Evolutionary conservation across 192 early-diverging fungal species (phyloP).

Genomic region (Coemansia sp.): DNA sequence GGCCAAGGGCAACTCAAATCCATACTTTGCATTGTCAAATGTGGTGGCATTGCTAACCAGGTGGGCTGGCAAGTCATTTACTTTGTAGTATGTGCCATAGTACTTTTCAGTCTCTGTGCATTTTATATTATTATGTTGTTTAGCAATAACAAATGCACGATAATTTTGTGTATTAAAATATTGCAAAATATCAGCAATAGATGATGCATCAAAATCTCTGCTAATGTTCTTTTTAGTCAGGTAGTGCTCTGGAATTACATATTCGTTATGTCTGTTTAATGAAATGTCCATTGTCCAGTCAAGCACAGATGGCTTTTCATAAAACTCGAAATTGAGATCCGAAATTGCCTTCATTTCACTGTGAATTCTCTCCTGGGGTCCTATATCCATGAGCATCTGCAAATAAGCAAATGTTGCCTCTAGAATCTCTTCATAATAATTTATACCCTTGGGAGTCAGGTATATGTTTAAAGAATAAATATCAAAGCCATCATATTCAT

Average conservation of each 20-base stretch:
- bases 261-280: neutral
- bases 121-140: neutral
- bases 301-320: neutral
- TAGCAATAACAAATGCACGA: neutral
- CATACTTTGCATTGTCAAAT: neutral
- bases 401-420: constrained; percentile 26
- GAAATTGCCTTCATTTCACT: neutral
- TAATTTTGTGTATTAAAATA: neutral
- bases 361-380: constrained; percentile 19
- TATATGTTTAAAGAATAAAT: neutral
- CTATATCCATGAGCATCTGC: constrained; percentile 13
- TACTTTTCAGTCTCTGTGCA: neutral
- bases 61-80: neutral
- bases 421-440: constrained; percentile 16
- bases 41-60: neutral
- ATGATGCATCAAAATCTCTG: neutral
- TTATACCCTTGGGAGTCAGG: neutral
- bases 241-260: neutral
- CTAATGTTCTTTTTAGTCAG: neutral
- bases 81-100: neutral
- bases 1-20: neutral
- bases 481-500: neutral
- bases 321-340: neutral
- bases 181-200: neutral
- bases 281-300: neutral